A percentile compares a stretch with the other conserved stretches of the same genome.
These are phyloP conservation scores for Irpex lacteus DNA, from an alignment of 1,284 basidiomycete species.

Conservation along the genomic window DNA sequence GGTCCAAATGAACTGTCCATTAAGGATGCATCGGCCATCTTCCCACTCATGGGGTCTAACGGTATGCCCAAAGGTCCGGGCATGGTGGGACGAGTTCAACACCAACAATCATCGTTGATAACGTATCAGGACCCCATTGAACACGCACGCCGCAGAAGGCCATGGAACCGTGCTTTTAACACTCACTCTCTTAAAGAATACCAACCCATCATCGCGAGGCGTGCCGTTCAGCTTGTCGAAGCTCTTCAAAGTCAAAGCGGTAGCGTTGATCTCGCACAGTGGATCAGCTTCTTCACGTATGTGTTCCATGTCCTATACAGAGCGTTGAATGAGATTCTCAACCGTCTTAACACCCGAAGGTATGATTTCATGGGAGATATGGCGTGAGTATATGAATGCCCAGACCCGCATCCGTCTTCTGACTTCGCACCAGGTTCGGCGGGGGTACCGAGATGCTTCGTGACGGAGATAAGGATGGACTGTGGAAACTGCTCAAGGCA, in stretches of 20 bases:
- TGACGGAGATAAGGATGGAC: constrained; percentile 11
- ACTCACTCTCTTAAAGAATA: constrained; percentile 50
- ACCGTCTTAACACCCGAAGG: constrained; percentile 19
- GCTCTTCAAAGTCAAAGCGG: constrained; percentile 33
- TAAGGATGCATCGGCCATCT: constrained; percentile 13
- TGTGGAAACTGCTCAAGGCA: constrained; percentile 8
- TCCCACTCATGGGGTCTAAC: constrained; percentile 13
- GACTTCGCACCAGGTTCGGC: constrained; percentile 7
- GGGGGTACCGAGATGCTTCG: constrained; percentile 15
- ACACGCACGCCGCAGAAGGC: constrained; percentile 46
- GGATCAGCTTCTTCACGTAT: constrained; percentile 53
- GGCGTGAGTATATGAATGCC: constrained; percentile 38
- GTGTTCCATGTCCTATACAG: constrained; percentile 18
- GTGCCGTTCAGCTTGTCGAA: constrained; percentile 38
- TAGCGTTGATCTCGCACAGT: constrained; percentile 39
- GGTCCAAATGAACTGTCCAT: constrained; percentile 19
- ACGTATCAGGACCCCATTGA: constrained; percentile 29
- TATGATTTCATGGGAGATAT: constrained; percentile 65
- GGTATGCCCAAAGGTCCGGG: constrained; percentile 22
- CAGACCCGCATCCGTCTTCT: not conserved
- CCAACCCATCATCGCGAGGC: constrained; percentile 38
- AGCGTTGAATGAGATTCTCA: not conserved
- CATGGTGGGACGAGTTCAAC: constrained; percentile 16
- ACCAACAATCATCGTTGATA: constrained; percentile 24
- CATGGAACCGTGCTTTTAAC: constrained; percentile 53